These are phyloP conservation scores for Starmerella sirachaensis DNA, from an alignment of 805 yeast species.

Conservation along the genomic window DNA sequence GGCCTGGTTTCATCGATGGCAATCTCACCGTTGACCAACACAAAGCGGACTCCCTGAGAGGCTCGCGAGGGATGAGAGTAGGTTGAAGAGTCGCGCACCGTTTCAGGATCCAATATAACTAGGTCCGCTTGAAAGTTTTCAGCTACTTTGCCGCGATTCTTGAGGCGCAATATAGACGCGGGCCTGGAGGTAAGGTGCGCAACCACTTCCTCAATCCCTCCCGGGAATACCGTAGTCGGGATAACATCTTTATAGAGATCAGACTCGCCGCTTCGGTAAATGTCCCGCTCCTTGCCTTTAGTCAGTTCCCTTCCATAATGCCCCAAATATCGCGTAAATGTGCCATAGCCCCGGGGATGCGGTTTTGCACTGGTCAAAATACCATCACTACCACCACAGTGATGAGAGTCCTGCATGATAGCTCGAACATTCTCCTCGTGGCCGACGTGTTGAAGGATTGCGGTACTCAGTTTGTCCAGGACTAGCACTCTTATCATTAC, in stretches of 20 bases:
- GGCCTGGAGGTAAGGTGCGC: constrained; percentile 15
- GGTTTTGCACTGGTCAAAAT: constrained; percentile 14
- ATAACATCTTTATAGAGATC: constrained; percentile 5
- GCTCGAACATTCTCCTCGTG: constrained; percentile 15
- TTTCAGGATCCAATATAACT: constrained; percentile 12
- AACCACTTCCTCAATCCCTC: constrained; percentile 13
- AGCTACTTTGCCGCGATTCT: constrained; percentile 10
- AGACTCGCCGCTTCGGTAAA: constrained; percentile 5
- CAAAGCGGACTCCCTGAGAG: constrained; percentile 7
- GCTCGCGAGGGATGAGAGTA: constrained; percentile 9
- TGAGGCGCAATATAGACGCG: constrained; percentile 8
- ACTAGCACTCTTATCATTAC: constrained; percentile 11
- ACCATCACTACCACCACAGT: constrained; percentile 17
- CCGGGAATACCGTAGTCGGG: constrained; percentile 10
- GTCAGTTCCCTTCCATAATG: constrained; percentile 16
- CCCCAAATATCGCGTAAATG: constrained; percentile 16
- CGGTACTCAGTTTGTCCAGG: constrained; percentile 10
- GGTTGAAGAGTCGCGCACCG: constrained; percentile 13
- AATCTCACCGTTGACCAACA: constrained; percentile 13
- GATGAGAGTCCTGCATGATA: constrained; percentile 13
- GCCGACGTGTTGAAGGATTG: constrained; percentile 18
- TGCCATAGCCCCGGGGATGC: constrained; percentile 17
- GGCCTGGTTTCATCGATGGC: constrained; percentile 14
- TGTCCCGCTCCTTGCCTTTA: constrained; percentile 12
- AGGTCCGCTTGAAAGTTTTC: constrained; percentile 11